Evolutionary conservation across 805 yeast species (phyloP).

Genomic region (Starmerella kuoi): DNA sequence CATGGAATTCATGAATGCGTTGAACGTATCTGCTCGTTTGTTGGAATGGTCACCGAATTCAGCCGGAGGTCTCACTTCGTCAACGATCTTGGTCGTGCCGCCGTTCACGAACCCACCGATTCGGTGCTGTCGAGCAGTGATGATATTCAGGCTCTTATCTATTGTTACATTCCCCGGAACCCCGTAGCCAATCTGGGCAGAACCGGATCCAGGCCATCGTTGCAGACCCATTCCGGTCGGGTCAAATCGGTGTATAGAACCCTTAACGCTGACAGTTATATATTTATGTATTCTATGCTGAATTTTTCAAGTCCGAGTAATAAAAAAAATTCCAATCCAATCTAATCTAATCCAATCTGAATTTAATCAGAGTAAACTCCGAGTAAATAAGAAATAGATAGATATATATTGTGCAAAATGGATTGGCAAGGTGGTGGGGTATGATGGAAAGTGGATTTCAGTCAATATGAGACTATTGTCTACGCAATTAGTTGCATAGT

Average conservation of each 20-base stretch:
- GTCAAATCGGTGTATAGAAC: neutral
- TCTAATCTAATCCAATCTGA: too few relatives aligned
- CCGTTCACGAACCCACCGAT: conserved; percentile 3
- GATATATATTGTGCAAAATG: too few relatives aligned
- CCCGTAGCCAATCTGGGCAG: conserved; percentile 12
- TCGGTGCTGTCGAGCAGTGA: conserved; percentile 7
- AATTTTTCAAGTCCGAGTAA: too few relatives aligned
- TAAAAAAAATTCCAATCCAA: too few relatives aligned
- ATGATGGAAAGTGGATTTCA: too few relatives aligned
- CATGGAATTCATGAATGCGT: neutral
- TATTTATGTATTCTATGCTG: neutral
- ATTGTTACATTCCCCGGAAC: conserved; percentile 13
- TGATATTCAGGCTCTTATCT: conserved; percentile 1
- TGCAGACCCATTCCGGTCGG: neutral
- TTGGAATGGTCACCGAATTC: neutral
- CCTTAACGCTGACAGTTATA: neutral
- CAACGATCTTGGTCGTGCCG: conserved; percentile 2
- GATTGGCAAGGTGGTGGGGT: too few relatives aligned
- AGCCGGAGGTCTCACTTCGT: neutral
- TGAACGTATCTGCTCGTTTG: neutral
- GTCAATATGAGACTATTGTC: too few relatives aligned
- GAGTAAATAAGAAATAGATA: too few relatives aligned
- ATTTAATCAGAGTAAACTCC: too few relatives aligned
- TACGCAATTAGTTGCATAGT: too few relatives aligned
- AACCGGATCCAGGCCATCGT: conserved; percentile 15